Evolutionary conservation across 768 basidiomycete genomes (phyloP).

Genomic region (Lentinula guzmanii): DNA sequence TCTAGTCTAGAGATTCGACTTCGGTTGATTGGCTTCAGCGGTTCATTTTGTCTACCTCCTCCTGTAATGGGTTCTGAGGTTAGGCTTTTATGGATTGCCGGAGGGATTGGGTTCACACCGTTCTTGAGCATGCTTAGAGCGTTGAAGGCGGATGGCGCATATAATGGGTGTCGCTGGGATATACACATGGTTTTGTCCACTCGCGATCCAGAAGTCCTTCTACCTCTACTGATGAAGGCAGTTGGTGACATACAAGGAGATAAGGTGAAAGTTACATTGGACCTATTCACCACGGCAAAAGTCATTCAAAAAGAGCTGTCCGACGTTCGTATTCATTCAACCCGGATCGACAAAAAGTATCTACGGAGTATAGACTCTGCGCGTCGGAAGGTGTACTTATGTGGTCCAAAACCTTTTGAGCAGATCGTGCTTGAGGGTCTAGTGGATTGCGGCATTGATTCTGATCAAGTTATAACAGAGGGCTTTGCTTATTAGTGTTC

Average conservation of each 20-base stretch:
- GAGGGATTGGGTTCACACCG: conserved; percentile 61
- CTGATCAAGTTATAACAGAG: conserved; percentile 27
- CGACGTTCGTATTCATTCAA: conserved; percentile 12
- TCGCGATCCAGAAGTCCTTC: conserved; percentile 45
- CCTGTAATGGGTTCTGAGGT: not conserved
- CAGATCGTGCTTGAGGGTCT: conserved; percentile 26
- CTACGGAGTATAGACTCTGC: conserved; percentile 9
- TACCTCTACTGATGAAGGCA: conserved; percentile 34
- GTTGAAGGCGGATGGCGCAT: conserved; percentile 3
- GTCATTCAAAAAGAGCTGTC: conserved; percentile 4
- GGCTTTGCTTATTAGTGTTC: conserved; percentile 37
- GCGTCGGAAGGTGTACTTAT: conserved; percentile 35
- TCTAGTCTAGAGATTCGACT: conserved; percentile 32
- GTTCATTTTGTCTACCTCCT: conserved; percentile 38
- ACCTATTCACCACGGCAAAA: not conserved
- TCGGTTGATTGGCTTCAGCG: conserved; percentile 46
- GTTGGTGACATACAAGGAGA: conserved; percentile 5
- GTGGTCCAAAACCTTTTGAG: conserved; percentile 46
- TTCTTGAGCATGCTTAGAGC: conserved; percentile 48
- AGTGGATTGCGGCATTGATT: conserved; percentile 26
- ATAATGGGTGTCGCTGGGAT: conserved; percentile 20
- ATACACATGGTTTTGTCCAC: conserved; percentile 46
- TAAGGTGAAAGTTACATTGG: not conserved
- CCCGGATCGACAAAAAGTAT: conserved; percentile 16
- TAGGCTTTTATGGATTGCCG: conserved; percentile 52